Base-by-base conservation (phyloP, 192 early-diverging fungal species). In the Backusella australiensis region DNA sequence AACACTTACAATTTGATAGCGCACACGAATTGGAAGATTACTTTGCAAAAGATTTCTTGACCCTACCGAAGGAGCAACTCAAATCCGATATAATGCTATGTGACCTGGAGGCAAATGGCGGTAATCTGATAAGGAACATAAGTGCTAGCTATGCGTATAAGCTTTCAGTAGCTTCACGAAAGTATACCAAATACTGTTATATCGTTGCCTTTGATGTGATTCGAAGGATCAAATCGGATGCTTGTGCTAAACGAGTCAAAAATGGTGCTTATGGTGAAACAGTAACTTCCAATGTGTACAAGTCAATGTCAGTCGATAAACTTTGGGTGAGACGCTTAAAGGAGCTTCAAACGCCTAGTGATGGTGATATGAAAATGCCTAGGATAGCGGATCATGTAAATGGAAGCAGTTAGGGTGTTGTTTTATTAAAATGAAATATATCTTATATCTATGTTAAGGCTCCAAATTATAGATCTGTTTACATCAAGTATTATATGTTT, bases 71-170 rank as follows among this genome's bases (percentile, higher is more conserved):
- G 29, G 23, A 15, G 0, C 8, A 39, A 3, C 42, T 68, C 15
- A 73, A 53, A 1, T 78, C 77, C 5, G 29, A 56, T 12, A 38
- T 73, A n/a, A 52, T 78, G 12, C 7, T 26, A 8, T 67, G 21
- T 12, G 77, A 78, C 41, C 7, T 73, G 19, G 29, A 66, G 19
- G 21, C 41, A 14, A 78, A 68, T 41, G 36, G n/a, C 0, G 72
- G 77, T 1, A 52, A 41, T 19, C 15, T 52, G 9, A n/a, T 73
- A 4, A 34, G 73, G 67, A 42, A 4, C 0, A 9, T 78, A 9
- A 67, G 73, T n/a, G 77, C 77, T n/a, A 78, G 77, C 19, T 73
- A 35, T 59, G 77, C 77, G 11, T 78, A 78, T 36, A 67, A 68
- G 3, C 36, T 42, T 26, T 44, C 77, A 6, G 72, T 78, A 21